Evolutionary conservation across 2,329 filamentous ascomycete species (phyloP).

Genomic region (Davidsoniella australis): DNA sequence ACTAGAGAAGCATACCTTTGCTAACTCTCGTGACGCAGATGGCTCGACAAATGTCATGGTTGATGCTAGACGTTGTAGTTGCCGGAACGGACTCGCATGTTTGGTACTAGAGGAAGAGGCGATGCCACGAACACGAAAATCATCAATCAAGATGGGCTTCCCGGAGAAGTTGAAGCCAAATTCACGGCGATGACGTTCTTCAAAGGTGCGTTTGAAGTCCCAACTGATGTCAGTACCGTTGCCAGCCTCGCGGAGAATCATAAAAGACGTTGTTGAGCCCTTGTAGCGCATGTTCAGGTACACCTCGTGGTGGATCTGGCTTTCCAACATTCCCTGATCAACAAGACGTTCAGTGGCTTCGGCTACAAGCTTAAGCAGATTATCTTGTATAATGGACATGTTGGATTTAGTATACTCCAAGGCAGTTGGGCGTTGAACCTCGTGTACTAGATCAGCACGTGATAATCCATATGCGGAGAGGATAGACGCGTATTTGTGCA

Average conservation of each 20-base stretch:
- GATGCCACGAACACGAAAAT: constrained; percentile 74
- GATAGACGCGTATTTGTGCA: constrained; percentile 78
- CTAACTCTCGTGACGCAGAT: constrained; percentile 35
- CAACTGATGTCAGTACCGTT: constrained; percentile 47
- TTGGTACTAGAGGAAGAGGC: constrained; percentile 27
- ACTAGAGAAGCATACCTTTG: constrained; percentile 60
- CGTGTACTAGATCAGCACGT: constrained; percentile 80
- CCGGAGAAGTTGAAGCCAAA: constrained; percentile 80
- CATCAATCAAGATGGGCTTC: constrained; percentile 76
- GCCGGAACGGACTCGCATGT: constrained; percentile 70
- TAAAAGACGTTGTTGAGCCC: constrained; percentile 78
- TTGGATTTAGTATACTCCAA: constrained; percentile 37
- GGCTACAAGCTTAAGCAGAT: constrained; percentile 65
- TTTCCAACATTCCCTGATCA: constrained; percentile 62
- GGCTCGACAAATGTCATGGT: constrained; percentile 21
- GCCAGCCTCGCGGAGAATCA: constrained; percentile 60
- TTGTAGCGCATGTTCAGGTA: constrained; percentile 90
- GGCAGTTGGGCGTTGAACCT: constrained; percentile 64
- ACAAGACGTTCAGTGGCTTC: constrained; percentile 50
- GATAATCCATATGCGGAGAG: constrained; percentile 88
- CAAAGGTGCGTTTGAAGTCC: constrained; percentile 72
- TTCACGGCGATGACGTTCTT: constrained; percentile 77
- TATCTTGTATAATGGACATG: constrained; percentile 45
- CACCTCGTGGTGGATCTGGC: constrained; percentile 68
- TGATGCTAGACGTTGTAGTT: constrained; percentile 40